A percentile compares a stretch with the other conserved stretches of the same genome.
phyloP scores from a whole-genome alignment of 1,284 basidiomycete genomes.

The Microbotryum scabiosae region DNA sequence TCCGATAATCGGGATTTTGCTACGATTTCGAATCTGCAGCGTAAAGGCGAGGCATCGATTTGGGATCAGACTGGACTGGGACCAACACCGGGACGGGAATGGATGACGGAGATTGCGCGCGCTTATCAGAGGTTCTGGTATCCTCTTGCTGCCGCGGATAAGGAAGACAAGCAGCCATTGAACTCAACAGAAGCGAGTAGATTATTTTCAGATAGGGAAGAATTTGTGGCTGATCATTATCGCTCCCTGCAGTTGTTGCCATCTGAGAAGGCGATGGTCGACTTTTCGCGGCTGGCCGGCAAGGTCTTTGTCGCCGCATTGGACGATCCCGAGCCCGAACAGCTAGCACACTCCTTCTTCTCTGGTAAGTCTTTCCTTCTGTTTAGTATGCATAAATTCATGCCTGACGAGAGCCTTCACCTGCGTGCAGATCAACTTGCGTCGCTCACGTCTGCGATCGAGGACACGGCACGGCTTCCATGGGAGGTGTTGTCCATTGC shows the following conservation, averaged over 20 bases:
- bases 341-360: constrained; percentile 52
- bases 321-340: constrained; percentile 54
- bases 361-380: constrained; percentile 45
- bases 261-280: constrained; percentile 6
- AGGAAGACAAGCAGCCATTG: too few relatives aligned
- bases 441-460: constrained; percentile 12
- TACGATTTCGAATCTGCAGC: constrained; percentile 69
- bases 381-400: constrained; percentile 1
- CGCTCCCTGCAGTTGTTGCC: constrained; percentile 45
- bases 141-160: too few relatives aligned
- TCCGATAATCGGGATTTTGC: constrained; percentile 73
- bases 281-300: constrained; percentile 8
- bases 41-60: constrained; percentile 45
- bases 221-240: too few relatives aligned
- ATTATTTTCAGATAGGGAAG: too few relatives aligned
- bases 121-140: too few relatives aligned
- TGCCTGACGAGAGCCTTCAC: constrained; percentile 31
- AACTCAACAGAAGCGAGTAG: too few relatives aligned
- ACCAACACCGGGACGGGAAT: constrained; percentile 42
- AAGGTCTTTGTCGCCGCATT: constrained; percentile 39
- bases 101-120: too few relatives aligned
- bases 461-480: constrained; percentile 37
- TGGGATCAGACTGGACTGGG: constrained; percentile 60
- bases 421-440: constrained; percentile 18
- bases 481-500: constrained; percentile 59